These are phyloP conservation scores for Acacia concinna DNA, from an alignment of 331 rosid genomes.

Conservation along the genomic window DNA sequence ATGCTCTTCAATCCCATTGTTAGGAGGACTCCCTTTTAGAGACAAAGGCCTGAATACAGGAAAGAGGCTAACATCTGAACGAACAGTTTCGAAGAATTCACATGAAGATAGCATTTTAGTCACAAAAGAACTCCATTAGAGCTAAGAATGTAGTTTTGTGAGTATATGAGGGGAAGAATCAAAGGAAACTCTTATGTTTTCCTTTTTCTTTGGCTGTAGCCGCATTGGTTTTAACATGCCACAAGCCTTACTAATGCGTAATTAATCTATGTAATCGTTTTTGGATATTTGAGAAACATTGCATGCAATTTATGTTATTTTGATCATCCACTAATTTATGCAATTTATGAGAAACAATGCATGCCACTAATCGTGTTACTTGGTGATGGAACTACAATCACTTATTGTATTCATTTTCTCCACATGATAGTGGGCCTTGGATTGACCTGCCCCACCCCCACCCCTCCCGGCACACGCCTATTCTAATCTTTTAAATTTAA, in stretches of 20 bases:
- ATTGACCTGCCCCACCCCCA: background rate
- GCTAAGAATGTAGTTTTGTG: slow-evolving; percentile 4
- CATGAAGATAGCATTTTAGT: background rate
- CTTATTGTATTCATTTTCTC: slow-evolving; percentile 2
- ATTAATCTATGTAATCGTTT: background rate
- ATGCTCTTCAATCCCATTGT: background rate
- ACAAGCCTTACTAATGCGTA: slow-evolving; percentile 1
- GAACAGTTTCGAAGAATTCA: background rate
- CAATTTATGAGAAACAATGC: no score
- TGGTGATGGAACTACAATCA: slow-evolving; percentile 13
- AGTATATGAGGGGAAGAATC: slow-evolving; percentile 21
- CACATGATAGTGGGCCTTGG: background rate
- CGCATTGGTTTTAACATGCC: background rate
- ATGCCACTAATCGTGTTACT: background rate
- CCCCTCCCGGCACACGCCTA: background rate
- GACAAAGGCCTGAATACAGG: background rate
- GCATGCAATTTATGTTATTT: slow-evolving; percentile 16
- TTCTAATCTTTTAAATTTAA: background rate
- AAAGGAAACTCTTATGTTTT: slow-evolving; percentile 1
- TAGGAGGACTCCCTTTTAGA: background rate
- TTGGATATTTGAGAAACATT: slow-evolving; percentile 10
- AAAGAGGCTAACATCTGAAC: background rate
- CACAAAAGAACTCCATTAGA: background rate
- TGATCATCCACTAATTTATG: slow-evolving; percentile 1
- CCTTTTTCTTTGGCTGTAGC: background rate